phyloP scores from a whole-genome alignment of 306 rosid genomes.

The Hippophae rhamnoides region DNA sequence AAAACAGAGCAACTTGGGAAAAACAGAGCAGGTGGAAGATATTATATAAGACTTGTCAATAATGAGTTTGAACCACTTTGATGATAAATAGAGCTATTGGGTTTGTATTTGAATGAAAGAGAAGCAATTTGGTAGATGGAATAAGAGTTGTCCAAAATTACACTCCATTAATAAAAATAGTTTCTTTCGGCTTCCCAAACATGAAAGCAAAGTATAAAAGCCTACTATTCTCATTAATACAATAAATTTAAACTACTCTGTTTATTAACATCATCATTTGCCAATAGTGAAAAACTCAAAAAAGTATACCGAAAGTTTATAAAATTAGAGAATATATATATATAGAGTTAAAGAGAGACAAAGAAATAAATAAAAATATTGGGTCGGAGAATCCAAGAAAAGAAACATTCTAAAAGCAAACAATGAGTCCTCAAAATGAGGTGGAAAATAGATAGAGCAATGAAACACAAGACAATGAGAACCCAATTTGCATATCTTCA shows the following conservation, averaged over 20 bases:
- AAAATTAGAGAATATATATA: background rate
- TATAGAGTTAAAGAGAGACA: conserved; percentile 40
- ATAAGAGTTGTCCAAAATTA: conserved; percentile 37
- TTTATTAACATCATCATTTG: background rate
- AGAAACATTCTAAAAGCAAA: conserved; percentile 27
- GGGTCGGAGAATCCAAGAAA: conserved; percentile 25
- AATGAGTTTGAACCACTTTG: conserved; percentile 43
- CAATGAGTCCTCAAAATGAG: conserved; percentile 37
- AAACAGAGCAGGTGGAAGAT: no score
- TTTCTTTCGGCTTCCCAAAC: conserved; percentile 70
- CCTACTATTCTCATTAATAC: no score
- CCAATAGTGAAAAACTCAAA: background rate
- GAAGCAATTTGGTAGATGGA: background rate
- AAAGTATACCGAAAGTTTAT: conserved; percentile 27
- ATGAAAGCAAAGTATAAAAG: conserved; percentile 66
- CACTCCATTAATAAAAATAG: conserved; percentile 26
- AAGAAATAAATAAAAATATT: conserved; percentile 15
- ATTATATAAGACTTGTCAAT: no score
- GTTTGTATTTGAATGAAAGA: conserved; percentile 18
- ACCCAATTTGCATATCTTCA: background rate
- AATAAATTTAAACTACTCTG: no score
- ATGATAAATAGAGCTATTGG: conserved; percentile 43
- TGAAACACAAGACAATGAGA: conserved; percentile 15
- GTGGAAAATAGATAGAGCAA: conserved; percentile 16
- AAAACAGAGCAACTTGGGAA: no score